A percentile compares a stretch with the other conserved stretches of the same genome.
These are phyloP conservation scores for Kwoniella pini DNA, from an alignment of 768 basidiomycete species.

Conservation along the genomic window DNA sequence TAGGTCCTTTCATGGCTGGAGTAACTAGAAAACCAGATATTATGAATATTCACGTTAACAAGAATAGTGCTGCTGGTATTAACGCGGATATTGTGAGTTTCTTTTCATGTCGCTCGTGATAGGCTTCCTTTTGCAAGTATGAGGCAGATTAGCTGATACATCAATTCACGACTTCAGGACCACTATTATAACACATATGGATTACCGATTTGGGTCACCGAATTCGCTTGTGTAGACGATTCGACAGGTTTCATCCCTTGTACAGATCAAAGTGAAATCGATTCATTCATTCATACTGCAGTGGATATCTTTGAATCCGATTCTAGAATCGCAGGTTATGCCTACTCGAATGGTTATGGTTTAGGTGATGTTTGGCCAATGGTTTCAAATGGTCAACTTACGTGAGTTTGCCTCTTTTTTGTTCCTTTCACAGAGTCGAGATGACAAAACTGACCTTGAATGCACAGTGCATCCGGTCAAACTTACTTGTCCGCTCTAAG, in stretches of 20 bases:
- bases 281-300: slow-evolving; percentile 43
- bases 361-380: slow-evolving; percentile 46
- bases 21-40: slow-evolving; percentile 30
- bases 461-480: slow-evolving; percentile 28
- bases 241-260: slow-evolving; percentile 39
- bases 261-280: slow-evolving; percentile 47
- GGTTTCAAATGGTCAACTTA: slow-evolving; percentile 28
- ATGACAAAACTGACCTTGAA: background rate
- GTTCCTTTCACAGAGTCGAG: too few relatives aligned
- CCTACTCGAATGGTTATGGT: slow-evolving; percentile 45
- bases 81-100: slow-evolving; percentile 34
- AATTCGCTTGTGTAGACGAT: slow-evolving; percentile 48
- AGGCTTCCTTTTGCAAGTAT: too few relatives aligned
- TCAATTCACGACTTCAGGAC: slow-evolving; percentile 14
- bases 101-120: too few relatives aligned
- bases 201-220: slow-evolving; percentile 33
- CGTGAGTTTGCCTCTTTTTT: slow-evolving; percentile 12
- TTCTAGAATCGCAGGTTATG: slow-evolving; percentile 42
- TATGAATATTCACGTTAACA: slow-evolving; percentile 45
- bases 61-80: slow-evolving; percentile 41
- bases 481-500: slow-evolving; percentile 38
- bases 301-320: slow-evolving; percentile 48
- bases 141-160: slow-evolving; percentile 3
- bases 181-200: slow-evolving; percentile 44
- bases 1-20: slow-evolving; percentile 35